Evolutionary conservation across 2,329 filamentous ascomycete species (phyloP), one percentile per base, ranked within the genome.

Genomic region (Orbilia quercus): DNA sequence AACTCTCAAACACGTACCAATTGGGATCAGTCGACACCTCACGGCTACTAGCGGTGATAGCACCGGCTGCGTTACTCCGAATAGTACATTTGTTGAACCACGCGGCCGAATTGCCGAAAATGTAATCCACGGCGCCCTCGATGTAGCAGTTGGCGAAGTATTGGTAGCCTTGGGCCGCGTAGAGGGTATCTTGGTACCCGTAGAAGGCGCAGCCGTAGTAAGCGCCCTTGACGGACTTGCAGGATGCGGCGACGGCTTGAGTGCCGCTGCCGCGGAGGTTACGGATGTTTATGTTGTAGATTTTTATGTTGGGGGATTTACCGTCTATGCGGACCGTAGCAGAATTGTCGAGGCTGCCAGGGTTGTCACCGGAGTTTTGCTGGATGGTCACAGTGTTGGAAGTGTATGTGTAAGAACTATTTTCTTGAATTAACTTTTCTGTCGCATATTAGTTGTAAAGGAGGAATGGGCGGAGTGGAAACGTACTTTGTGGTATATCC

Each of bases 121-220:
- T 85, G 77, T 86, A 86, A 76, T 87, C 86, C 51, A 85, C 84
- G 2, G 84, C 83, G 22, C 85, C 85, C 42, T 84, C 82, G 71
- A 88, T 87, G 69, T 84, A 83, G 72, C 82, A 83, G 65, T 83
- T 83, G 28, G 82, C 84, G 76, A 85, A 87, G 31, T 87, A 77
- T 76, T 87, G 83, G 67, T 82, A 80, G 71, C 86, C 86, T 57
- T 79, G 81, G 76, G 85, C 76, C 51, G 79, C 76, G 9, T 84
- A 79, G 50, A 84, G 76, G 1, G 85, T 86, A 76, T 87, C 86
- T 78, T 88, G 85, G 76, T 82, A 84, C 48, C 80, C 85, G 75
- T 87, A 87, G 81, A 85, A 87, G 54, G 83, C 84, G n/a, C n/a
- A n/a, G n/a, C n/a, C 79, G 86, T 84, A 60, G 83, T 79, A 64